phyloP scores from a whole-genome alignment of 768 basidiomycete genomes.

The Mycena epipterygia region DNA sequence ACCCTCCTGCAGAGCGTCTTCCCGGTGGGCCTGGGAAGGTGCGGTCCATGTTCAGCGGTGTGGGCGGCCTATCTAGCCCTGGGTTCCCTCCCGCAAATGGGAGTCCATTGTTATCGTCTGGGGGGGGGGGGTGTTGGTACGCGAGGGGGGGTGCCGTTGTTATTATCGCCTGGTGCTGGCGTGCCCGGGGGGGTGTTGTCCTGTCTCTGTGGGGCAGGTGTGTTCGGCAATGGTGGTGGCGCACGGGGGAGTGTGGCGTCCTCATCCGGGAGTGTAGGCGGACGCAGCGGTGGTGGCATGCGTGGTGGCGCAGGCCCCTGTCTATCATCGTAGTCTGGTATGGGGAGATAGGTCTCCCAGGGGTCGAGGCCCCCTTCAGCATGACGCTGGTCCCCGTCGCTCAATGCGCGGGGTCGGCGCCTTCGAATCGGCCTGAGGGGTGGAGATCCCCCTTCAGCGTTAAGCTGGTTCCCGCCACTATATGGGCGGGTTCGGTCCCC shows the following conservation, averaged over 20 bases:
- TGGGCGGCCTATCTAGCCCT: no score
- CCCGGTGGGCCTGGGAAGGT: neutral
- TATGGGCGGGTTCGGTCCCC: no score
- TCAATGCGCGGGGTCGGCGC: neutral
- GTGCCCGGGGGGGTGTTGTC: neutral
- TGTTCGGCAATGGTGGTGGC: no score
- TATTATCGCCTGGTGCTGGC: neutral
- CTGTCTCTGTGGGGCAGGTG: no score
- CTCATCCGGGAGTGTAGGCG: no score
- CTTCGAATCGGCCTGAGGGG: no score
- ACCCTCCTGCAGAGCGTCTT: neutral
- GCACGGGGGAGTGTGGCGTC: no score
- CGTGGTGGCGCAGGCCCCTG: no score
- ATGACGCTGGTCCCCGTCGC: neutral
- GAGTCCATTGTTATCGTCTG: neutral
- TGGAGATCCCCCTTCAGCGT: no score
- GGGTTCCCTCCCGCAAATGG: neutral
- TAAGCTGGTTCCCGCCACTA: neutral
- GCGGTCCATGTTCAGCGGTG: neutral
- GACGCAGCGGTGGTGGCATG: no score
- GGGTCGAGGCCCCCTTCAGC: neutral
- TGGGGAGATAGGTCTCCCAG: neutral
- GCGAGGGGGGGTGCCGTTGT: neutral
- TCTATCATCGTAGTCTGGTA: no score
- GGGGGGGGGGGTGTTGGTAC: neutral